phyloP scores from a whole-genome alignment of 805 yeast species.

The Sugiyamaella chiloensis region DNA sequence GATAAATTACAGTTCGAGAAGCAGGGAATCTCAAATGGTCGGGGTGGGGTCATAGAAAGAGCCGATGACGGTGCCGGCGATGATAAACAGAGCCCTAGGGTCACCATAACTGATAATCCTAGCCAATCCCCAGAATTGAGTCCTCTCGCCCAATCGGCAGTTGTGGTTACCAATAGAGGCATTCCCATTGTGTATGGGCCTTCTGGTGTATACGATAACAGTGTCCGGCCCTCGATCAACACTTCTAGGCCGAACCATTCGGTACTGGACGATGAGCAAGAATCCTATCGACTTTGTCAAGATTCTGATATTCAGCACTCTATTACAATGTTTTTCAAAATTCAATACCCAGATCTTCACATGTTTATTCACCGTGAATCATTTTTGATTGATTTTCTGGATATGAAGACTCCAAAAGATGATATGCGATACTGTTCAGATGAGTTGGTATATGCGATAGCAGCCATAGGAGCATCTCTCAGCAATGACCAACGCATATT shows the following conservation, averaged over 20 bases:
- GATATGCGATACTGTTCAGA: constrained; percentile 3
- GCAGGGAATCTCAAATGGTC: too few species aligned
- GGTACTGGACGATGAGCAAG: neutral
- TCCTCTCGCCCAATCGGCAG: neutral
- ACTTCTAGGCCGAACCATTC: too few species aligned
- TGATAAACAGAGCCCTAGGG: neutral
- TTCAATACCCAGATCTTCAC: constrained; percentile 3
- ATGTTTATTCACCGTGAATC: constrained; percentile 7
- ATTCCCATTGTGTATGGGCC: constrained; percentile 1
- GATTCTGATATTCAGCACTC: neutral
- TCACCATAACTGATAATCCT: neutral
- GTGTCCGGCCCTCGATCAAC: neutral
- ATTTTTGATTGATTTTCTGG: constrained; percentile 1
- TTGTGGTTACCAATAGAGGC: neutral
- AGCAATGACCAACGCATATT: neutral
- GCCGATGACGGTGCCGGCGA: too few species aligned
- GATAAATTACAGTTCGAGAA: neutral
- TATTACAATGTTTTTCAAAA: constrained; percentile 1
- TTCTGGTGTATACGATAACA: constrained; percentile 1
- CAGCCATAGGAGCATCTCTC: constrained; percentile 2
- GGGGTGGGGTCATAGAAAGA: neutral
- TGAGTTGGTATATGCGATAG: constrained; percentile 6
- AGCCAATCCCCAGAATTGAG: neutral
- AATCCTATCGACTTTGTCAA: neutral
- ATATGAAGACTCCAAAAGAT: neutral